Evolutionary conservation across 305 asterid species (phyloP).

Genomic region (Fraxinus floribunda): DNA sequence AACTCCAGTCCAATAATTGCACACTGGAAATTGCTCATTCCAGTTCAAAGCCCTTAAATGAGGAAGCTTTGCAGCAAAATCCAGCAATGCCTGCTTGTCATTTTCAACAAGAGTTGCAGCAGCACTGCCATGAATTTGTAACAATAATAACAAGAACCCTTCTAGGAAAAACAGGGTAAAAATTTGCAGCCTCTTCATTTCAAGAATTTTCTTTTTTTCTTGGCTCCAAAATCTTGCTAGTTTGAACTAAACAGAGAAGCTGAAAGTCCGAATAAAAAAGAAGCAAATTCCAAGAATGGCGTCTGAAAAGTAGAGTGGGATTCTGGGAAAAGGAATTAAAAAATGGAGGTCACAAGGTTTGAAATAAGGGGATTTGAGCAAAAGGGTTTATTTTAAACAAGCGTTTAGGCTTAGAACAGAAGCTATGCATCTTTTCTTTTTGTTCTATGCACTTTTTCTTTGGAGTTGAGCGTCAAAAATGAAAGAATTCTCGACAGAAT

Average conservation of each 20-base stretch:
- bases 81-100: slow-evolving; percentile 80
- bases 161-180: slow-evolving; percentile 32
- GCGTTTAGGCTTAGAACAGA: slow-evolving; percentile 32
- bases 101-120: slow-evolving; percentile 39
- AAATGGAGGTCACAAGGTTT: slow-evolving; percentile 49
- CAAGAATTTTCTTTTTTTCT: slow-evolving; percentile 18
- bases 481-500: slow-evolving; percentile 31
- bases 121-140: slow-evolving; percentile 12
- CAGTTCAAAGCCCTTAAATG: slow-evolving; percentile 62
- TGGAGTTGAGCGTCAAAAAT: slow-evolving; percentile 38
- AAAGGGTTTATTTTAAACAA: slow-evolving; percentile 38
- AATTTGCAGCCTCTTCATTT: slow-evolving; percentile 47
- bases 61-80: slow-evolving; percentile 48
- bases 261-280: slow-evolving; percentile 32
- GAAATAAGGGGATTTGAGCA: slow-evolving; percentile 47
- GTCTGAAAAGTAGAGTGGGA: slow-evolving; percentile 45
- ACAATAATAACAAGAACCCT: slow-evolving; percentile 31
- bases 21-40: slow-evolving; percentile 47
- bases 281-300: slow-evolving; percentile 50
- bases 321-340: slow-evolving; percentile 41
- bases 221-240: slow-evolving; percentile 12
- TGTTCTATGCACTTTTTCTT: slow-evolving; percentile 44
- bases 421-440: slow-evolving; percentile 43
- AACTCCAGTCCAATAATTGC: slow-evolving; percentile 83
- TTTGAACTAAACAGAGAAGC: slow-evolving; percentile 26